Conservation (phyloP, 371 early-diverging fungal species). For the Fennellomyces sp. region DNA sequence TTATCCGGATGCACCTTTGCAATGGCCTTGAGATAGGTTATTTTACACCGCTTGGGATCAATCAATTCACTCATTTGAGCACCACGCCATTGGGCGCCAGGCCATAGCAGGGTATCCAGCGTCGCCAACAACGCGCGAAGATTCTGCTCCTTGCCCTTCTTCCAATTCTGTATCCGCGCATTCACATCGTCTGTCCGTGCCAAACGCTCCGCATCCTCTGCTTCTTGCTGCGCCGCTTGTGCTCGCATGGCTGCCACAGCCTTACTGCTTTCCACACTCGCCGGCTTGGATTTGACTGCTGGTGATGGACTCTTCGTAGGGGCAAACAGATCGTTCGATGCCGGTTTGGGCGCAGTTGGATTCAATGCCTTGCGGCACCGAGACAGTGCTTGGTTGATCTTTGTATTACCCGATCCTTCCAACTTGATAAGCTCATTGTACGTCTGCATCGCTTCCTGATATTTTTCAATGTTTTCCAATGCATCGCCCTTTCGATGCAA, state of each 20-base stretch:
- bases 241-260: constrained; percentile 74
- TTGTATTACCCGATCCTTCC: constrained; percentile 47
- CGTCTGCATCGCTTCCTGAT: constrained; percentile 70
- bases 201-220: constrained; percentile 80
- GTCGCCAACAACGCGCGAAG: constrained; percentile 87
- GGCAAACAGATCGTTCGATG: constrained; percentile 7
- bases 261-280: constrained; percentile 48
- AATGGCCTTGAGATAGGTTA: constrained; percentile 92
- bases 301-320: neutral
- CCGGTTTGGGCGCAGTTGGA: constrained; percentile 5
- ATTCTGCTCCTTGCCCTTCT: constrained; percentile 86
- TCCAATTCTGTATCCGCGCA: constrained; percentile 71
- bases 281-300: neutral
- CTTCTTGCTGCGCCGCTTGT: constrained; percentile 68
- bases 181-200: constrained; percentile 83
- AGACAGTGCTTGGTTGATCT: constrained; percentile 39
- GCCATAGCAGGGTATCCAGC: constrained; percentile 82
- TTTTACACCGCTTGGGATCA: constrained; percentile 85
- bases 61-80: constrained; percentile 86
- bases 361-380: constrained; percentile 39
- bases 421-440: constrained; percentile 65
- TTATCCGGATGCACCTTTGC: constrained; percentile 96
- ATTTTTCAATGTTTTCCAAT: constrained; percentile 81
- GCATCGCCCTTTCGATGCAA: constrained; percentile 78
- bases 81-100: constrained; percentile 72